Percentiles rank a stretch among this genome's conserved stretches.
Evolutionary conservation across 257 asterid genomes (phyloP).

Genomic region (Ocimum tenuiflorum): DNA sequence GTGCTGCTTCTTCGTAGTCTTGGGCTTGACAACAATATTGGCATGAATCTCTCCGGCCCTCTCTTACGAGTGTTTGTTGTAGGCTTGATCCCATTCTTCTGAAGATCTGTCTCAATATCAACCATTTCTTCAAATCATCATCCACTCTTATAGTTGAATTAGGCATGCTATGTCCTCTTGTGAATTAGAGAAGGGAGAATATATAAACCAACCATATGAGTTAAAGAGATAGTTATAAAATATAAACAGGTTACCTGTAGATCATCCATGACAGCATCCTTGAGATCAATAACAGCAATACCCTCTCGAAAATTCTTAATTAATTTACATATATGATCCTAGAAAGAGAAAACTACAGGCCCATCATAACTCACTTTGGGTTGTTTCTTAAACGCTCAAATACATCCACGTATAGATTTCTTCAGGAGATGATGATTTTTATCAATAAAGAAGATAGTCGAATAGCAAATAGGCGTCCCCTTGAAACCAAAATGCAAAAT

Average conservation of each 20-base stretch:
- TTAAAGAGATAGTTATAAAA: too few relatives aligned
- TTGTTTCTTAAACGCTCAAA: conserved; percentile 78
- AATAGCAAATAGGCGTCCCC: too few relatives aligned
- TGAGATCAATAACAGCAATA: conserved; percentile 70
- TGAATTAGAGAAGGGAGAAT: conserved; percentile 36
- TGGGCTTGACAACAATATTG: conserved; percentile 50
- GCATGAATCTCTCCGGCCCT: conserved; percentile 62
- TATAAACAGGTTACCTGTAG: conserved; percentile 47
- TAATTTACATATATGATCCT: too few relatives aligned
- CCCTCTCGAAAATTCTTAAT: conserved; percentile 57
- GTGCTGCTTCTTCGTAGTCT: conserved; percentile 71
- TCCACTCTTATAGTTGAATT: conserved; percentile 50
- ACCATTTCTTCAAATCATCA: conserved; percentile 73
- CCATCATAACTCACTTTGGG: conserved; percentile 69
- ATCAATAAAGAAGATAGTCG: neutral
- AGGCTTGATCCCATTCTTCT: conserved; percentile 78
- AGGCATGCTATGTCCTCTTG: conserved; percentile 74
- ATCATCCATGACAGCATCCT: conserved; percentile 78
- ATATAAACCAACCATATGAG: too few relatives aligned
- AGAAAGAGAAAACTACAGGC: too few relatives aligned
- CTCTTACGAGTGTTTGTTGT: conserved; percentile 69
- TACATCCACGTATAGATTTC: conserved; percentile 62
- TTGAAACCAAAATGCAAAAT: neutral
- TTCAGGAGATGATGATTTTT: conserved; percentile 36
- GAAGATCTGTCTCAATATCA: conserved; percentile 75